Base-by-base conservation (phyloP, 2,329 filamentous ascomycete genomes). In the Fusarium hainanense region DNA sequence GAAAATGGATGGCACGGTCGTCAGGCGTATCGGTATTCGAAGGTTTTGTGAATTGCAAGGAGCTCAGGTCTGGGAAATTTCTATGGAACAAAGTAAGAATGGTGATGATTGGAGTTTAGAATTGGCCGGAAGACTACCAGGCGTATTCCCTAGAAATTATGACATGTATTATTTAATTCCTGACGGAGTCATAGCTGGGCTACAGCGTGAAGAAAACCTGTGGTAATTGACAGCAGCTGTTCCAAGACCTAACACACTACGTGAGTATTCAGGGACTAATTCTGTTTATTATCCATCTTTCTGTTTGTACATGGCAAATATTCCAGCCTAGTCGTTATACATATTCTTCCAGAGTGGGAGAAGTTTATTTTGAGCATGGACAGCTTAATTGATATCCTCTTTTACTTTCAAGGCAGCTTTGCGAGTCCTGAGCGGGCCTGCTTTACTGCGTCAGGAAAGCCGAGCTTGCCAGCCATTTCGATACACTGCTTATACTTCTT, bases 401-500 rank as follows among this genome's bases (percentile, higher is more conserved):
- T 47, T 59, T 30, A 68, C 25, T 55, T 51, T 23, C 64, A 70
- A n/a, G 70, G 58, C 46, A 82, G 59, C 41, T 71, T 77, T 46
- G 76, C 79, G 51, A 91, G 75, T 1, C 86, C 86, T 16, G 83
- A 81, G 54, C 86, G 80, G 3, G 88, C 86, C 73, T 88, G 85
- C 54, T 76, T 76, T 11, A 87, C 78, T 2, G 87, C 88, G 4
- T 84, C 80, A 1, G 81, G 73, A 64, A 89, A 88, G 0, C 81
- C 83, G 46, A 90, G 77, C 70, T 82, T 83, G 70, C 81, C 83
- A 66, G 88, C 86, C 77, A 95, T 78, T 21, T 84, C 84, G 56
- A 88, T 85, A 12, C 92, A 91, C 77, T 97, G 88, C 56, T 85
- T 81, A 76, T 92, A 97, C 75, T 87, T 87, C 72, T 84, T 85